These are phyloP conservation scores for Corymbia citriodora DNA, from an alignment of 441 rosid genomes.

Conservation along the genomic window DNA sequence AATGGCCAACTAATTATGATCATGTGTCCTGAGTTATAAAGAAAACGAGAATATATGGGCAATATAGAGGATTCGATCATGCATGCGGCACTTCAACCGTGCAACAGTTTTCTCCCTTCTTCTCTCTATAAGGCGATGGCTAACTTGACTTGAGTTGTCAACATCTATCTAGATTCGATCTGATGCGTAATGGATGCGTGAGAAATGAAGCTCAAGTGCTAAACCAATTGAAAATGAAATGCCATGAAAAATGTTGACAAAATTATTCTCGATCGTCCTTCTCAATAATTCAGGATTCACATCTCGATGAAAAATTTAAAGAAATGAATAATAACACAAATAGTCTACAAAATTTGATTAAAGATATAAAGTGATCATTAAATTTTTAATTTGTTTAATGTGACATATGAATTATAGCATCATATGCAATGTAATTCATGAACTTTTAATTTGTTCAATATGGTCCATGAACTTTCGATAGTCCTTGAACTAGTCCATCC, in stretches of 20 bases:
- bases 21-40: background rate
- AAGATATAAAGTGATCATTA: rapidly evolving
- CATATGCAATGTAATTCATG: too few relatives aligned
- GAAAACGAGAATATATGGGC: too few relatives aligned
- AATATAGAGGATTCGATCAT: background rate
- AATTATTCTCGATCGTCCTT: background rate
- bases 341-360: too few relatives aligned
- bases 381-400: too few relatives aligned
- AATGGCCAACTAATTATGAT: background rate
- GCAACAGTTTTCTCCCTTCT: background rate
- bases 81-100: background rate
- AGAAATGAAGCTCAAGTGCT: background rate
- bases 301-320: background rate
- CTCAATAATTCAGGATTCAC: background rate
- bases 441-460: too few relatives aligned
- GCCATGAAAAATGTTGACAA: too few relatives aligned
- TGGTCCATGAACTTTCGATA: too few relatives aligned
- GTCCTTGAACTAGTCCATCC: too few relatives aligned
- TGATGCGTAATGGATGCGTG: background rate
- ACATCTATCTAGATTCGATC: background rate
- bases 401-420: rapidly evolving
- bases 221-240: background rate
- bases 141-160: rapidly evolving
- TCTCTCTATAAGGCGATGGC: rapidly evolving
- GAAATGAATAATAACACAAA: background rate